Evolutionary conservation across 805 yeast species (phyloP), one percentile per base, ranked within the genome.

Genomic region (Metschnikowia baotianmanensis): DNA sequence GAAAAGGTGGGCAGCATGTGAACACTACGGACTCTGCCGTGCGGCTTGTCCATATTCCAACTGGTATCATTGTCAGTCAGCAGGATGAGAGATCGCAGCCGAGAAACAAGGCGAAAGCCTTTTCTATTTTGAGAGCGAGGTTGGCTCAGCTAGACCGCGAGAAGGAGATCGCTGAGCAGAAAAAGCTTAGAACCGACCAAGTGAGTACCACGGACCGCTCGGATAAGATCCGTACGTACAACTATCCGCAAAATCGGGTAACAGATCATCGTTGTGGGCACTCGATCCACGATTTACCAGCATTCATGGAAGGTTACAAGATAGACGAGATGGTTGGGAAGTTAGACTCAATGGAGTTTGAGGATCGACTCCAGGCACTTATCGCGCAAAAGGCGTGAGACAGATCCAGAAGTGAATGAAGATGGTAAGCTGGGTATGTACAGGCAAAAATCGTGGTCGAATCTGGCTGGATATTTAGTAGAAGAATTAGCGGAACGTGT

Each of bases 1-100:
- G 99, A 3, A 84, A 93, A 48, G 99, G 99, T 42, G 99, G 99
- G 0, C 99, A 91, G 67, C 98, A 91, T 58, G 99, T 91, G 26
- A 91, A 91, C 58, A 91, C 96, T 11, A 93, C 98, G 0, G 98
- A 91, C 58, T 88, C 96, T 1, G 99, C 99, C 0, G 98, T 93
- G 11, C 74, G 99, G 53, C 67, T 93, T 20, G 88, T 91, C 1
- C 99, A 93, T 65, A 69, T 85, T 12, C 97, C 98, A 4, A 81
- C 96, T 0, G 97, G 97, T 3, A 80, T 87, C 28, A 81, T 80
- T 4, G 96, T 93, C 2, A 74, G 81, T 35, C 95, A 90, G 69
- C 98, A 93, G 59, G 97, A 93, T 58, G 96, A 88, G 57, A 69
- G 99, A 47, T 90, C 97, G 1, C 99, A 93, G 63, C 96, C 91